Base-by-base conservation (phyloP, 2,329 filamentous ascomycete species). In the Fusarium nisikadoi region DNA sequence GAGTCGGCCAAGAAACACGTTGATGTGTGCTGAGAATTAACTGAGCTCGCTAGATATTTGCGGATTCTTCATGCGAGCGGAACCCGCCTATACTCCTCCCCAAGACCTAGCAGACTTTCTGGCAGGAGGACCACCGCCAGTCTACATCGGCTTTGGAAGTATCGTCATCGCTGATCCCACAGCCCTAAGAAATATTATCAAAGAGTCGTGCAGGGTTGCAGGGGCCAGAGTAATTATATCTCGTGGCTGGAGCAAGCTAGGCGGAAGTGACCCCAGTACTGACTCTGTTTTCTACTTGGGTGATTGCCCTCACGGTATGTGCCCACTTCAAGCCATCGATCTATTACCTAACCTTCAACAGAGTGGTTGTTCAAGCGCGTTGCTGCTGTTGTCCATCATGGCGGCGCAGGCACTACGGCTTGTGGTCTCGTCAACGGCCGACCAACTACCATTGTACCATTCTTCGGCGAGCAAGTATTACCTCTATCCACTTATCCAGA, bases 141-240 rank as follows among this genome's bases (percentile, higher is more conserved):
- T 94, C 2, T 94, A 94, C 68, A 93, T 94, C 43, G 92, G 92
- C 0, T 94, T 94, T 65, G 92, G 92, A 0, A 91, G 89, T 1
- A 94, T 94, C 58, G 91, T 94, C 0, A 89, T 94, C 2, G 91
- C 94, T 58, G 89, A 94, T 70, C 88, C 92, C 0, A 86, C 92
- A 42, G 80, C 80, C 3, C 91, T 94, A 68, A 94, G 92, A 0
- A 79, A 88, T n/a, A 88, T 92, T 82, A 92, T 94, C 29, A 92
- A 93, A 61, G 86, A 92, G 39, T 92, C 91, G 1, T 87, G 92
- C 10, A 82, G 87, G 69, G 81, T 84, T 60, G 87, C 90, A 1
- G 91, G 92, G 9, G 90, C 93, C 2, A 86, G 92, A 14, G 92
- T 91, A 0, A 80, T 94, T 9, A 89, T 94, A 0, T 92, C 90